phyloP scores from a whole-genome alignment of 345 rosid species.

The Sonneratia alba region DNA sequence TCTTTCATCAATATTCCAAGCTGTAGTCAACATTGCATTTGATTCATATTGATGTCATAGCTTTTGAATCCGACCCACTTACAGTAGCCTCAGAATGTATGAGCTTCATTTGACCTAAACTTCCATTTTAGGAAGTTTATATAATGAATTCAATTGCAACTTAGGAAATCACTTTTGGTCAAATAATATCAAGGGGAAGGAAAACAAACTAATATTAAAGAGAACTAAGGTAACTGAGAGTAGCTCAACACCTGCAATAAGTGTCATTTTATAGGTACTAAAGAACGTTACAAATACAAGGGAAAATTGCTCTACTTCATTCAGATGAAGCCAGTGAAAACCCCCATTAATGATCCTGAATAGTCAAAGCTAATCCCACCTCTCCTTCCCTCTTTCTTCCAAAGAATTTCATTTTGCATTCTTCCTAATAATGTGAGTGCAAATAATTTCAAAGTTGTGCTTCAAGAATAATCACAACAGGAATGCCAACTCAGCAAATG shows the following conservation, averaged over 20 bases:
- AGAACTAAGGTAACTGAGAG: background rate
- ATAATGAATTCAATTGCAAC: background rate
- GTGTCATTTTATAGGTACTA: background rate
- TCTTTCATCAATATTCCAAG: background rate
- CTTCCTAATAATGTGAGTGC: background rate
- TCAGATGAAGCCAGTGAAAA: background rate
- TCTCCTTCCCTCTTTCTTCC: background rate
- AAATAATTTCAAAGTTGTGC: background rate
- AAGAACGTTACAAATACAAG: background rate
- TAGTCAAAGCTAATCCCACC: background rate
- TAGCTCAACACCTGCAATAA: background rate
- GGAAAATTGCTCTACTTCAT: background rate
- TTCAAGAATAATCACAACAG: background rate
- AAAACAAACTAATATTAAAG: background rate
- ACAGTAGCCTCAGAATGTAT: background rate
- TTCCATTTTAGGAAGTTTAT: background rate
- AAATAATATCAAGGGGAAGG: background rate
- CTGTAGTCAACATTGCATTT: background rate
- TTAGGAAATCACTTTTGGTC: background rate
- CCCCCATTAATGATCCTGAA: background rate
- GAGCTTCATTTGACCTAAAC: background rate
- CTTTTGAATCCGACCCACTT: background rate
- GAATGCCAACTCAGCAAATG: background rate
- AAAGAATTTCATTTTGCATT: background rate
- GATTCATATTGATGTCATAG: background rate